phyloP scores from a whole-genome alignment of 2,329 filamentous ascomycete genomes.

The Conoideocrella luteorostrata region DNA sequence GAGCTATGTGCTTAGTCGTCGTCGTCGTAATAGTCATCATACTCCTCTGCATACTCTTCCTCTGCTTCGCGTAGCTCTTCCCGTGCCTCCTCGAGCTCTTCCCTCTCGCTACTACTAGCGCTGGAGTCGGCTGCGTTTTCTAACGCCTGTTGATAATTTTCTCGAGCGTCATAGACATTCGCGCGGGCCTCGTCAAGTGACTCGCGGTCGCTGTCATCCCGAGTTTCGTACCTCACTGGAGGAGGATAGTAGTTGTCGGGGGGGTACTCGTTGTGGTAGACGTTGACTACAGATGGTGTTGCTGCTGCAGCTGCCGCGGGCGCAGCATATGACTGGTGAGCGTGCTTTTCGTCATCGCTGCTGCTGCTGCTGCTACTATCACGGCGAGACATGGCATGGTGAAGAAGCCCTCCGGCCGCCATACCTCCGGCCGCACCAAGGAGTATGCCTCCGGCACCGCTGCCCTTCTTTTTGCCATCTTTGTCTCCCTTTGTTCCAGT shows the following conservation, averaged over 20 bases:
- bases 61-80: slow-evolving; percentile 34
- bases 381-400: slow-evolving; percentile 38
- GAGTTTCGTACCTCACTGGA: slow-evolving; percentile 22
- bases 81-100: slow-evolving; percentile 46
- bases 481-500: slow-evolving; percentile 8
- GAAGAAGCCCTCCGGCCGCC: slow-evolving; percentile 50
- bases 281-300: slow-evolving; percentile 18
- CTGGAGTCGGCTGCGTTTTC: slow-evolving; percentile 32
- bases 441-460: slow-evolving; percentile 47
- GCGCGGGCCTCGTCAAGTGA: slow-evolving; percentile 32
- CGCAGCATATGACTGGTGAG: slow-evolving; percentile 1
- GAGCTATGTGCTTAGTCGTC: no score
- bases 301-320: slow-evolving; percentile 26
- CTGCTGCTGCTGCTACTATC: slow-evolving; percentile 17
- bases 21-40: slow-evolving; percentile 23
- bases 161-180: slow-evolving; percentile 34
- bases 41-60: slow-evolving; percentile 41
- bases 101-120: slow-evolving; percentile 44
- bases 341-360: slow-evolving; percentile 12
- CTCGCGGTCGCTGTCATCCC: slow-evolving; percentile 35
- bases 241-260: neutral
- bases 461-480: slow-evolving; percentile 27
- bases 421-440: slow-evolving; percentile 54
- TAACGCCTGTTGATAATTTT: slow-evolving; percentile 37
- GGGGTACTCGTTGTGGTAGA: slow-evolving; percentile 1